phyloP scores from a whole-genome alignment of 2,329 filamentous ascomycete species.

The Ophiostoma piceae region DNA sequence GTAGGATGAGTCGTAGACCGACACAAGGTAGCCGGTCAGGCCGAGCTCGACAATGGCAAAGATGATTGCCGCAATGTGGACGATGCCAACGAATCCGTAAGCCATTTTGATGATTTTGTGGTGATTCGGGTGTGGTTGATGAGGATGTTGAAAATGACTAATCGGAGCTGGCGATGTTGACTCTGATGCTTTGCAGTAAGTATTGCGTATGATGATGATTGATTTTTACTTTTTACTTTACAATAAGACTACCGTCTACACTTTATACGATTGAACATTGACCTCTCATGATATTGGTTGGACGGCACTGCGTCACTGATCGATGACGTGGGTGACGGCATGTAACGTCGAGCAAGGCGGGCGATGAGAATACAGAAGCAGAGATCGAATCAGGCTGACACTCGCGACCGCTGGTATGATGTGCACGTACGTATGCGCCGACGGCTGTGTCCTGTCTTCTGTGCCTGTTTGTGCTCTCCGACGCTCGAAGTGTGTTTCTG shows the following conservation, averaged over 20 bases:
- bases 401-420: background rate
- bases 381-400: background rate
- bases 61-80: slow-evolving; percentile 62
- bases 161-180: background rate
- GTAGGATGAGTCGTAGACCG: slow-evolving; percentile 39
- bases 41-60: slow-evolving; percentile 71
- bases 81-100: slow-evolving; percentile 52
- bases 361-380: background rate
- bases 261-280: background rate
- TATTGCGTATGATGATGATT: background rate
- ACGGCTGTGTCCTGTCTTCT: background rate
- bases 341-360: slow-evolving; percentile 10
- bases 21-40: slow-evolving; percentile 64
- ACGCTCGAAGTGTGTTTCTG: background rate
- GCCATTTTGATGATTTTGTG: slow-evolving; percentile 40
- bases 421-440: background rate
- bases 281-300: background rate
- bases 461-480: background rate
- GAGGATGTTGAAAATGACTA: background rate
- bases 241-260: background rate
- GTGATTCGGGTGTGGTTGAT: background rate
- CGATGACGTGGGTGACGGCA: slow-evolving; percentile 11
- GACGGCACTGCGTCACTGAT: slow-evolving; percentile 3
- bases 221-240: background rate
- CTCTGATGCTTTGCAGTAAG: background rate